Evolutionary conservation across 345 rosid genomes (phyloP).

Genomic region (Clausena lansium): DNA sequence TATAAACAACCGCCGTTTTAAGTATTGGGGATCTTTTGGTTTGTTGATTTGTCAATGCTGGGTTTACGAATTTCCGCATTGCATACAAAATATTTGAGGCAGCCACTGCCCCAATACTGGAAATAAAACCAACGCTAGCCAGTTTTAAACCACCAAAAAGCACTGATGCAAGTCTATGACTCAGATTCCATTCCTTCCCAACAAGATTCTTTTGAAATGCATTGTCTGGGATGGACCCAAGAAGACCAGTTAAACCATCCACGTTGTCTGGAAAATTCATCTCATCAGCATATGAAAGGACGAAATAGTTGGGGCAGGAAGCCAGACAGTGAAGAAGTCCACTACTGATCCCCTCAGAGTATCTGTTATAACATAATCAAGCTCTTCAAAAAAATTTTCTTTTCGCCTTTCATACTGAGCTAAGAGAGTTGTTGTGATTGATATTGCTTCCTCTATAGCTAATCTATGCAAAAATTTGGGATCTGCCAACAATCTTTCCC

Average conservation of each 20-base stretch:
- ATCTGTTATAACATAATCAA: conserved; percentile 90
- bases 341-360: conserved; percentile 75
- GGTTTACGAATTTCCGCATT: conserved; percentile 55
- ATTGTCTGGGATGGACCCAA: conserved; percentile 89
- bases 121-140: conserved; percentile 78
- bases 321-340: conserved; percentile 93
- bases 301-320: conserved; percentile 90
- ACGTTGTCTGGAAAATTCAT: conserved; percentile 44
- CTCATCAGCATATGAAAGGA: conserved; percentile 67
- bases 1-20: conserved; percentile 73
- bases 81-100: conserved; percentile 64
- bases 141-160: conserved; percentile 83
- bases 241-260: conserved; percentile 63
- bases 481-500: conserved; percentile 91
- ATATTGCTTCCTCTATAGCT: conserved; percentile 92
- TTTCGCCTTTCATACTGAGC: conserved; percentile 91
- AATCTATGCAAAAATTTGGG: conserved; percentile 85
- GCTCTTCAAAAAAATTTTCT: conserved; percentile 85
- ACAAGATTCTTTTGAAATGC: conserved; percentile 89
- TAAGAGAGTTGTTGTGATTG: conserved; percentile 80
- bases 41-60: conserved; percentile 43
- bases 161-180: conserved; percentile 79
- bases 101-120: conserved; percentile 83
- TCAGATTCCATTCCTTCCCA: conserved; percentile 77
- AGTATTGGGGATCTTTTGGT: conserved; percentile 79